phyloP scores from a whole-genome alignment of 129 eudicot species.

The Escallonia rubra region DNA sequence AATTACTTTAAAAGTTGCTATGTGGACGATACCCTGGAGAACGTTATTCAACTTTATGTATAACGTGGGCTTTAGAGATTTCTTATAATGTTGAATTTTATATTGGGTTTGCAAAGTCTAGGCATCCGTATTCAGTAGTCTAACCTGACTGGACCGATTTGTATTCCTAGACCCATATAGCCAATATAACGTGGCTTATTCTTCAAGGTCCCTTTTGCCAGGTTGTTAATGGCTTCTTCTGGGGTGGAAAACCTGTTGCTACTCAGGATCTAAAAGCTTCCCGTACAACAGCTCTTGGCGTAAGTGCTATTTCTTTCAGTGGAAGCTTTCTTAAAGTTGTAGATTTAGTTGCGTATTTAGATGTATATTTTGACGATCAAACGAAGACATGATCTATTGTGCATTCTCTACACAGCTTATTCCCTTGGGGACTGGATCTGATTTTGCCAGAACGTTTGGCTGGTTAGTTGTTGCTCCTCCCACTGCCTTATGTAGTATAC shows the following conservation, averaged over 20 bases:
- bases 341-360: neutral
- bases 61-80: neutral
- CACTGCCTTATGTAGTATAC: conserved; percentile 3
- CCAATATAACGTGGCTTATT: neutral
- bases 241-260: conserved; percentile 73
- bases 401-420: conserved; percentile 66
- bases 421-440: conserved; percentile 96
- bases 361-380: neutral
- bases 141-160: too few relatives aligned
- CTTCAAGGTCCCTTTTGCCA: conserved; percentile 22
- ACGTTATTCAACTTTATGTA: neutral
- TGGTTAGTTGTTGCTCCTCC: conserved; percentile 53
- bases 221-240: conserved; percentile 97
- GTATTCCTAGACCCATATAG: neutral
- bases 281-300: conserved; percentile 82
- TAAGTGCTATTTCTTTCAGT: conserved; percentile 31
- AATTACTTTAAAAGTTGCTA: too few relatives aligned
- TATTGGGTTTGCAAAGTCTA: neutral
- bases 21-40: too few relatives aligned
- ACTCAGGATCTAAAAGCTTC: conserved; percentile 40
- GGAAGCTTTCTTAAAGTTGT: neutral
- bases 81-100: neutral
- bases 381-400: conserved; percentile 6
- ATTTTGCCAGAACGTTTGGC: conserved; percentile 91
- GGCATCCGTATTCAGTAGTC: too few relatives aligned